Evolutionary conservation across 2,329 filamentous ascomycete genomes (phyloP), one percentile per base, ranked within the genome.

Genomic region (Didymella lethalis): DNA sequence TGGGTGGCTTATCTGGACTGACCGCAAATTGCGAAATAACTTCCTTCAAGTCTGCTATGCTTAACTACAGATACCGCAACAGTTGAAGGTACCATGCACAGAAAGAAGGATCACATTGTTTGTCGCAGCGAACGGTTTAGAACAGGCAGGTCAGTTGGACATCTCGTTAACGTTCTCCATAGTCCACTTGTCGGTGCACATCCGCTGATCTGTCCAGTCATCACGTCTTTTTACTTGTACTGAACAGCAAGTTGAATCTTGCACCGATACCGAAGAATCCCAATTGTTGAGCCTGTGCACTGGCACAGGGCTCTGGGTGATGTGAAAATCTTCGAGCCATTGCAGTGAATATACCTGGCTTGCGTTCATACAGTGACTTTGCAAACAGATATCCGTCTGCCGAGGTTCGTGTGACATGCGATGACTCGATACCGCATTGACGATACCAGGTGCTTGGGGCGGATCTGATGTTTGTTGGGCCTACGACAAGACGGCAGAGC

Each of bases 231-330:
- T 61, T 62, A 11, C 62, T 74, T 32, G 32, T 71, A 32, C 67
- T 72, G 3, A 62, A 67, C 34, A 67, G 66, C 32, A 63, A 71
- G 49, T 41, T 74, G 11, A 51, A 53, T 34, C 51, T 70, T 18
- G 70, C 71, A 2, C 72, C 72, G 0, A 66, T 73, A 20, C 29
- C 48, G 2, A 38, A 63, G 8, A 64, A 70, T 26, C 68, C 70
- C 7, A 62, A 18, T 74, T 80, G 14, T 64, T 81, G 29, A 79
- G 81, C 52, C 60, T 80, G 8, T 78, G 78, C 6, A 80, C 77
- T 11, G 79, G 79, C 14, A 81, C 68, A 44, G 78, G 78, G 1
- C 76, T 78, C 25, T 80, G 77, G 77, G 77, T 78, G 7, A 74
- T 80, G 69, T 72, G n/a, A 8, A 36, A 44, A 64, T 65, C 41